Percentiles rank a stretch among this genome's conserved stretches.
Conservation (phyloP, 805 yeast species). For the Ogataea ramenticola region DNA sequence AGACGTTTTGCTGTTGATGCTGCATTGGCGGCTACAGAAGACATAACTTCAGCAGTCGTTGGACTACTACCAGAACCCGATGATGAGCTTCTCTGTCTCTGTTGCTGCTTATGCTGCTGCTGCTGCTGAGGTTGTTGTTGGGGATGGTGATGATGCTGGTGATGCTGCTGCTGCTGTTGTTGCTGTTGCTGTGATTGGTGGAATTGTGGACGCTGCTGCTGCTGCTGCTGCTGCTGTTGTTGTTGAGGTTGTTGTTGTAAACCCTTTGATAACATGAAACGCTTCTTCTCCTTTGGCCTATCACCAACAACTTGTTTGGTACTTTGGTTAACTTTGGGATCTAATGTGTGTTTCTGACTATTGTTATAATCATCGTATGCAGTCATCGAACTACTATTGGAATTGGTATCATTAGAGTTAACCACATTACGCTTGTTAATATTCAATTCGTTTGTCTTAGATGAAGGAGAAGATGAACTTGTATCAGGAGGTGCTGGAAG, state of each 20-base stretch:
- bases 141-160: no score
- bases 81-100: neutral
- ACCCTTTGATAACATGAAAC: neutral
- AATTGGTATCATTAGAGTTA: neutral
- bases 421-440: no score
- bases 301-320: neutral
- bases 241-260: neutral
- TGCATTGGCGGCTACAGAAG: no score
- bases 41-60: no score
- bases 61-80: no score
- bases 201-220: no score
- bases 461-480: neutral
- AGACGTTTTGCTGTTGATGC: neutral
- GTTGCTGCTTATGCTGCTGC: slow-evolving; percentile 1
- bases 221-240: slow-evolving; percentile 1
- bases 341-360: neutral
- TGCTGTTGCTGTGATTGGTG: no score
- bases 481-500: neutral
- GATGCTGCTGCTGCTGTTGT: neutral
- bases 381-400: no score
- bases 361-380: neutral
- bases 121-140: no score
- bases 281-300: neutral
- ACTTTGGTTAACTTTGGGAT: neutral
- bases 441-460: no score